Evolutionary conservation across 2,329 filamentous ascomycete species (phyloP).

Genomic region (Verticillium nonalfalfae): DNA sequence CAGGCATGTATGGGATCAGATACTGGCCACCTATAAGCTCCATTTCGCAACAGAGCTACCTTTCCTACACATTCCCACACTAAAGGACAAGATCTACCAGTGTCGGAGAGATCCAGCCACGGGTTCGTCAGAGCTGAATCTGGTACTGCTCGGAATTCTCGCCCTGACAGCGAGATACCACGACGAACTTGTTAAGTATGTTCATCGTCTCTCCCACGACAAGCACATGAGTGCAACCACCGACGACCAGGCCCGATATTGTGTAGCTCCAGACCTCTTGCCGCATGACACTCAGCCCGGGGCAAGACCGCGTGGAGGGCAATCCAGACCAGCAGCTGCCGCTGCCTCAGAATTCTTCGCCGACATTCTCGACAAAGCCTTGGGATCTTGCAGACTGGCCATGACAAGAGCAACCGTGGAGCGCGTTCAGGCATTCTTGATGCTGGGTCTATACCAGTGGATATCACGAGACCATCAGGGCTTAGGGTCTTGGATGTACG

Average conservation of each 20-base stretch:
- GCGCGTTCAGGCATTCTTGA: constrained; percentile 60
- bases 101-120: constrained; percentile 26
- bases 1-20: constrained; percentile 58
- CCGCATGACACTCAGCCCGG: background rate
- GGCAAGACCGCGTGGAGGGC: constrained; percentile 16
- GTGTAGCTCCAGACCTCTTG: constrained; percentile 21
- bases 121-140: constrained; percentile 39
- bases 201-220: constrained; percentile 29
- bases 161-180: constrained; percentile 66
- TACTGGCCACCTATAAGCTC: constrained; percentile 64
- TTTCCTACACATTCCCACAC: constrained; percentile 62
- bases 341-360: constrained; percentile 61
- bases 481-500: constrained; percentile 57
- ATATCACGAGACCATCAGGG: constrained; percentile 51
- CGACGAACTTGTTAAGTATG: constrained; percentile 48
- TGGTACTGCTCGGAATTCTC: constrained; percentile 60
- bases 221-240: background rate
- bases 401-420: constrained; percentile 52
- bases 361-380: constrained; percentile 45
- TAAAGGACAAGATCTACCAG: constrained; percentile 45
- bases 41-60: constrained; percentile 69
- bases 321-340: constrained; percentile 38
- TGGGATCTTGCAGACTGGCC: constrained; percentile 37
- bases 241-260: background rate
- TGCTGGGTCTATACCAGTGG: constrained; percentile 69